Evolutionary conservation across 257 asterid species (phyloP), one percentile per base, ranked within the genome.

Genomic region (Jacaranda mimosifolia): DNA sequence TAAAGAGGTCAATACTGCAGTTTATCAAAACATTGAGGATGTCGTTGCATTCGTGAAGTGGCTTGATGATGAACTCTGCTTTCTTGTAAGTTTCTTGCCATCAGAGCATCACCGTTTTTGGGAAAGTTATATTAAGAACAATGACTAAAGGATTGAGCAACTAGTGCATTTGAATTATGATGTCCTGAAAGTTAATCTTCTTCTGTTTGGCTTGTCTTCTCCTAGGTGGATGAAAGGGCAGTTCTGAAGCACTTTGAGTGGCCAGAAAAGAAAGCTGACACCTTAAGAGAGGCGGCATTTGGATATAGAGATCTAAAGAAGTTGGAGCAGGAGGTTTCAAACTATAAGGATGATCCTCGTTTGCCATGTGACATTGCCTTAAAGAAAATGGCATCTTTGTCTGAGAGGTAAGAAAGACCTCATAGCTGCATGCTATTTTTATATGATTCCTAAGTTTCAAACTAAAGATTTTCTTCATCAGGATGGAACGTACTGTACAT

Each of bases 211-310:
- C 21, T 58, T 73, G 72, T 73, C 51, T 72, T 72, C 7, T 42
- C 2, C 5, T 72, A 94, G 98, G 98, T 91, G 84, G 98, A 94
- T 17, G 98, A 94, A 74, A 87, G 97, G 84, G 98, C 98, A 67
- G 98, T 94, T 68, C 80, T 94, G 80, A 94, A 92, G 88, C 98
- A 94, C 89, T 94, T 94, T 36, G 94, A 91, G 42, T 94, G 98
- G 98, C 98, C 98, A 55, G 97, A 94, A 85, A 94, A 87, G 85
- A 94, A 92, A 76, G 98, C 98, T 0, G 98, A 94, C 73, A 89
- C 96, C 15, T 75, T 94, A 73, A 82, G 98, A 59, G 98, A 94
- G 85, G 97, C 97, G 13, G 97, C 98, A 19, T 94, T 94, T 75
- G 94, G 95, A 62, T 94, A 89, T 70, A 84, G 90, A 85, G 98